Evolutionary conservation across 495 filamentous ascomycete species (phyloP).

Genomic region (Tirmania nivea): DNA sequence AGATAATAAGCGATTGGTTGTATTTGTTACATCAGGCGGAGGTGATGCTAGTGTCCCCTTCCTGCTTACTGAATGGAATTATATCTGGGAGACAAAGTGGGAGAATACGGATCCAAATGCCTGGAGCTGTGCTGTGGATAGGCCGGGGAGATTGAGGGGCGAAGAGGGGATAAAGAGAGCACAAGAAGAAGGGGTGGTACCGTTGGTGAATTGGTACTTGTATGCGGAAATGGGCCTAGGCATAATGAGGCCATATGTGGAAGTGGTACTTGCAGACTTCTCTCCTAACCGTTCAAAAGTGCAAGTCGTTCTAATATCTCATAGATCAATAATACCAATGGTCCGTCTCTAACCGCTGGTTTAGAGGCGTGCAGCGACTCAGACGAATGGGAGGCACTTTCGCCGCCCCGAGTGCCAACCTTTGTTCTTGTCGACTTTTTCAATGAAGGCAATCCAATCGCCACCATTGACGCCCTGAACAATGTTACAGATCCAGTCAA

Average conservation of each 20-base stretch:
- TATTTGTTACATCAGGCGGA: slow-evolving; percentile 38
- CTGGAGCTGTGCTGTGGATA: background rate
- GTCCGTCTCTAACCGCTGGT: slow-evolving; percentile 30
- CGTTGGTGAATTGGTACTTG: background rate
- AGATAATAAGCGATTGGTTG: slow-evolving; percentile 37
- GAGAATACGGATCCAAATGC: slow-evolving; percentile 20
- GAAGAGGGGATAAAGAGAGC: background rate
- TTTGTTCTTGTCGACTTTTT: slow-evolving; percentile 50
- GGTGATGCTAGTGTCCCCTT: slow-evolving; percentile 30
- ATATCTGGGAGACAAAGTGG: slow-evolving; percentile 52
- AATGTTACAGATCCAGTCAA: background rate
- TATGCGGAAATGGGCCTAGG: background rate
- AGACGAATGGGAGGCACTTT: slow-evolving; percentile 30
- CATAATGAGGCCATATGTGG: too few species aligned
- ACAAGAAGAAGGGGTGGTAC: background rate
- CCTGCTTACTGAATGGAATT: slow-evolving; percentile 43
- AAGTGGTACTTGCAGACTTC: too few species aligned
- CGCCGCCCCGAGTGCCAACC: slow-evolving; percentile 17
- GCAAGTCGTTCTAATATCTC: too few species aligned
- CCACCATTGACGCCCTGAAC: slow-evolving; percentile 26
- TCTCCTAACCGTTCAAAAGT: too few species aligned
- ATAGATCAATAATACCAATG: background rate
- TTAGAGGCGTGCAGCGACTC: slow-evolving; percentile 26
- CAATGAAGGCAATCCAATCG: slow-evolving; percentile 35
- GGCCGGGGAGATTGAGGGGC: background rate